Evolutionary conservation across 228 moss, liverwort and hornwort species (phyloP).

Genomic region (Sphagnum magellanicum): DNA sequence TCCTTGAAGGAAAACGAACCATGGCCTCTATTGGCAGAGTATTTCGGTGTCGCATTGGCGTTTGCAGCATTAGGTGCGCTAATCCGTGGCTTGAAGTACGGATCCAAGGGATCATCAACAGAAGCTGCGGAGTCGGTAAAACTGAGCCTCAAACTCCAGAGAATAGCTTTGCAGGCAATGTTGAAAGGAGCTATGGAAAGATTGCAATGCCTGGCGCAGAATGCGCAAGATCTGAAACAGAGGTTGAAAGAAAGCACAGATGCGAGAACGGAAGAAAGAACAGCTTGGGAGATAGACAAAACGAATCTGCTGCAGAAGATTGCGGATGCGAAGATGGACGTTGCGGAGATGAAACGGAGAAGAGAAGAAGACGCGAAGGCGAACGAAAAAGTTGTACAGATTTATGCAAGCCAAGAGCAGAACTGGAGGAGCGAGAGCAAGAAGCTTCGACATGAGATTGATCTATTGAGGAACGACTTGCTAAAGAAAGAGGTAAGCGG

Average conservation of each 20-base stretch:
- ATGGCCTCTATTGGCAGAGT: constrained; percentile 33
- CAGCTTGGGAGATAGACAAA: constrained; percentile 30
- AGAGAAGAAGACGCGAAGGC: constrained; percentile 51
- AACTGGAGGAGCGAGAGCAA: constrained; percentile 34
- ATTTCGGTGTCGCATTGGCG: constrained; percentile 42
- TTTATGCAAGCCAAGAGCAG: constrained; percentile 46
- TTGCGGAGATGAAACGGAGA: constrained; percentile 32
- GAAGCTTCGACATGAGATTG: constrained; percentile 37
- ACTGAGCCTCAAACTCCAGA: constrained; percentile 26
- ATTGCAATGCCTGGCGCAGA: constrained; percentile 29
- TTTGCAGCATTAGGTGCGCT: constrained; percentile 43
- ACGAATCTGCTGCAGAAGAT: constrained; percentile 46
- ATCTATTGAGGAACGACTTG: constrained; percentile 16
- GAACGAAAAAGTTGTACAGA: constrained; percentile 36
- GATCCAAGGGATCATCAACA: constrained; percentile 25
- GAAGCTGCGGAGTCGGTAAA: constrained; percentile 25
- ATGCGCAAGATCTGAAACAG: constrained; percentile 29
- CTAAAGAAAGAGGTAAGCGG: no score
- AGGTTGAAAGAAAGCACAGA: constrained; percentile 25
- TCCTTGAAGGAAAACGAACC: constrained; percentile 31
- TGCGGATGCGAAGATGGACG: constrained; percentile 30
- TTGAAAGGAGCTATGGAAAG: constrained; percentile 49
- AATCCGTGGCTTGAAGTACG: constrained; percentile 38
- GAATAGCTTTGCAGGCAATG: constrained; percentile 43
- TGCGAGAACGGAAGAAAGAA: constrained; percentile 16